Percentiles rank a stretch among this genome's conserved stretches.
phyloP scores from a whole-genome alignment of 257 asterid species.

The Solanum chilense region DNA sequence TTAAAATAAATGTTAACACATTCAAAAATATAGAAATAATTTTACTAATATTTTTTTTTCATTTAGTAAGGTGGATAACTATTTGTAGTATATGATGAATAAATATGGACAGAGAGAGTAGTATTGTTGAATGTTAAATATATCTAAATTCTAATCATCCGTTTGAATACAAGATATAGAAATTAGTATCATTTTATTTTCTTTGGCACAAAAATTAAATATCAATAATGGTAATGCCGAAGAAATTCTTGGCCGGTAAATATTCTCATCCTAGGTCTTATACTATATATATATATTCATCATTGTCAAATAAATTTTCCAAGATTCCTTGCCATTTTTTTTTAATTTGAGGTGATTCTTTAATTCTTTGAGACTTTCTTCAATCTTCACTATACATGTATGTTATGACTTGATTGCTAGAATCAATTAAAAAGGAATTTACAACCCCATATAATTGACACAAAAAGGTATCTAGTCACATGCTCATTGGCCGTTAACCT shows the following conservation, averaged over 20 bases:
- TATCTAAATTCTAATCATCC: not conserved
- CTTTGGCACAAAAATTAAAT: not conserved
- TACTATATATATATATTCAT: not conserved
- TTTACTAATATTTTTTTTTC: too few species aligned
- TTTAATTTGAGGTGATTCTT: not conserved
- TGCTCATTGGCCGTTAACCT: not conserved
- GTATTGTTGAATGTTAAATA: not conserved
- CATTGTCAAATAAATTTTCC: not conserved
- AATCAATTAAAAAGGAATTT: not conserved
- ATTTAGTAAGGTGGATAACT: too few species aligned
- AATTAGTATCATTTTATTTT: not conserved
- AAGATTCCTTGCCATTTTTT: not conserved
- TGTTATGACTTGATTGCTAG: not conserved
- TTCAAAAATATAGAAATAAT: too few species aligned
- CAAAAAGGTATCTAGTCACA: not conserved
- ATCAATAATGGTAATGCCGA: not conserved
- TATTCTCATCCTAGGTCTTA: not conserved
- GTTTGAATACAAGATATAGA: not conserved
- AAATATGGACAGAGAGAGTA: too few species aligned
- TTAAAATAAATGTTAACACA: too few species aligned
- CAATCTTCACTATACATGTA: not conserved
- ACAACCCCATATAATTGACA: not conserved
- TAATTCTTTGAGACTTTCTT: not conserved
- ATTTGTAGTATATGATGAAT: too few species aligned
- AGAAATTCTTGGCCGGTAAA: not conserved